Evolutionary conservation across 768 basidiomycete species (phyloP), one percentile per base, ranked within the genome.

Genomic region (Termitomyces sp.): DNA sequence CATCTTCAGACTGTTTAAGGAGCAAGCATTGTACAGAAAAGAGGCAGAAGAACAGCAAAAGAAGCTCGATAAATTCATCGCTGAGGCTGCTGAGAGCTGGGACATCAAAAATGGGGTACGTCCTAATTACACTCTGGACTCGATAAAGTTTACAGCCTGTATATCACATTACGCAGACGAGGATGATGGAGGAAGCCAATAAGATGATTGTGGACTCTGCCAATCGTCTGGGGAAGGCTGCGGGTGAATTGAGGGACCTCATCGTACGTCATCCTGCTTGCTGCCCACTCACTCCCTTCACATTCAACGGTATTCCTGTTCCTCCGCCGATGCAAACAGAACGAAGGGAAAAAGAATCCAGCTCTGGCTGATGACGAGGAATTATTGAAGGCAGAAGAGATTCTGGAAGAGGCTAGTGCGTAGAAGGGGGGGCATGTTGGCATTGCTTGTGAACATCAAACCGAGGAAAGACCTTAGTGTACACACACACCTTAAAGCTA

Each of bases 181-280:
- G 77, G 64, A 74, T 92, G 73, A 70, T 85, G 47, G 84, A 88
- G 54, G 92, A 95, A 74, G 85, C 86, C 42, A 72, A 81, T 58
- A 90, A 83, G 76, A 91, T 95, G 91, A 79, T 93, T 56, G 70
- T 71, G 49, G 89, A 93, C 65, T 78, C 85, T 21, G 71, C 74
- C 53, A 76, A 68, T 53, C 79, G 87, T 45, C 71, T 91, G n/a
- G 80, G 75, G 45, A 80, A 76, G 63, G 84, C 82, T 32, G 74
- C 75, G 30, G 82, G 73, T 54, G 88, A 88, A 53, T 75, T 94
- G 56, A 73, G 77, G 59, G 78, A 80, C 55, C 70, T 91, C 45
- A 67, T 91, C 51, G 92, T 94, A 67, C 58, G 89, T 82, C 60
- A 59, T 32, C 12, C 38, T 41, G 15, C 55, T 40, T 38, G 46